Conservation (phyloP, 2,329 filamentous ascomycete species). For the Trichoderma gracile region DNA sequence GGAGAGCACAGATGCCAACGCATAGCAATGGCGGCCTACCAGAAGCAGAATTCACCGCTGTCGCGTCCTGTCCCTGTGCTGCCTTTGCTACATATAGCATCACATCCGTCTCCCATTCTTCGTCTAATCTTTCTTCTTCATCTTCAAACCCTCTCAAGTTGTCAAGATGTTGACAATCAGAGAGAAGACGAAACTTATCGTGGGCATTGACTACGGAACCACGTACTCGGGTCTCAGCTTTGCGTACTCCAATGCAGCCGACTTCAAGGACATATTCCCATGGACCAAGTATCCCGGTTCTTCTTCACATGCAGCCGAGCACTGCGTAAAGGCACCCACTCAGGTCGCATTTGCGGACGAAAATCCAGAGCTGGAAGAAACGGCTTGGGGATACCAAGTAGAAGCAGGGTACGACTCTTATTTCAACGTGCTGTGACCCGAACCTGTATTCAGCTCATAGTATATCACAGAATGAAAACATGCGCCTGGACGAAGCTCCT, state of each 20-base stretch:
- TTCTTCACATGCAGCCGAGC: conserved; percentile 25
- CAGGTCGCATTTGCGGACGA: conserved; percentile 27
- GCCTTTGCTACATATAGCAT: no score
- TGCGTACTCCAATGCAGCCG: conserved; percentile 27
- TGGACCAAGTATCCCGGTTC: conserved; percentile 30
- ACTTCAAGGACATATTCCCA: conserved; percentile 28
- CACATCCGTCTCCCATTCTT: no score
- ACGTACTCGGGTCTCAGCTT: conserved; percentile 30
- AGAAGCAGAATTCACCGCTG: no score
- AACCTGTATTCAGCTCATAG: no score
- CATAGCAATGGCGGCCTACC: no score
- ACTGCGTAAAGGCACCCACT: conserved; percentile 29
- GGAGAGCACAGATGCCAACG: no score
- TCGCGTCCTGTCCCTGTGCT: no score
- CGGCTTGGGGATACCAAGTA: conserved; percentile 27
- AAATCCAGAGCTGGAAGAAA: conserved; percentile 24
- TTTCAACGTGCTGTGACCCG: no score
- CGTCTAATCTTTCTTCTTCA: no score
- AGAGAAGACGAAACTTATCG: neutral
- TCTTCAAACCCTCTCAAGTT: no score
- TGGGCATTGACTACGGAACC: conserved; percentile 28
- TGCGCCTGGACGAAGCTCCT: conserved; percentile 28
- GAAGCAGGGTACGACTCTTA: conserved; percentile 13
- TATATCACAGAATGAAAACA: conserved; percentile 14
- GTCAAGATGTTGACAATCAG: neutral